Evolutionary conservation across 2,329 filamentous ascomycete genomes (phyloP).

Genomic region (Aureobasidium namibiae): DNA sequence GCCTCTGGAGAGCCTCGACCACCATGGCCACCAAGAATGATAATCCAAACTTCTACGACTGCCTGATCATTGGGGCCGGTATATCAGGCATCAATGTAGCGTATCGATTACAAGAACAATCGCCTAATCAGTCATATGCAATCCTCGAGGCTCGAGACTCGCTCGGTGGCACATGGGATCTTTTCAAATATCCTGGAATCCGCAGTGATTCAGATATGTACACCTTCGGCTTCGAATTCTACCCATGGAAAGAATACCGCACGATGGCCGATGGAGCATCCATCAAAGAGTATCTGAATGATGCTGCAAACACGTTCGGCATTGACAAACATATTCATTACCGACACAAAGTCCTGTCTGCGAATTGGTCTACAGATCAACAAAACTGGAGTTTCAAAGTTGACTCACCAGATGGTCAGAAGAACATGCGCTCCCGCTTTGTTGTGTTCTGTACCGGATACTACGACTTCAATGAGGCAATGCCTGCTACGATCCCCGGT

Average conservation of each 20-base stretch:
- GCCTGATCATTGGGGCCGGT: slow-evolving; percentile 62
- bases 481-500: slow-evolving; percentile 56
- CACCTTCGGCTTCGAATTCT: slow-evolving; percentile 56
- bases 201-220: slow-evolving; percentile 42
- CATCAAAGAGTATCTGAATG: slow-evolving; percentile 37
- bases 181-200: slow-evolving; percentile 64
- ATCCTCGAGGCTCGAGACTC: slow-evolving; percentile 59
- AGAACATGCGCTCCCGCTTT: slow-evolving; percentile 30
- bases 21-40: background rate
- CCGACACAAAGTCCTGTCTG: slow-evolving; percentile 32
- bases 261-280: slow-evolving; percentile 38
- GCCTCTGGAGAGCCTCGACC: background rate
- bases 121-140: slow-evolving; percentile 51
- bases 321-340: slow-evolving; percentile 40
- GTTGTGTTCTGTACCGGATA: slow-evolving; percentile 59
- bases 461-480: slow-evolving; percentile 61
- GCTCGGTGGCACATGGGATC: slow-evolving; percentile 70
- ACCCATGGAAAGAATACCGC: slow-evolving; percentile 52
- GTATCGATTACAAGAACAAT: slow-evolving; percentile 45
- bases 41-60: slow-evolving; percentile 26
- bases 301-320: slow-evolving; percentile 35
- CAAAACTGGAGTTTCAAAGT: slow-evolving; percentile 41
- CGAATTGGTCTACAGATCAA: slow-evolving; percentile 39
- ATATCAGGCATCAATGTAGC: slow-evolving; percentile 68
- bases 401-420: slow-evolving; percentile 27